phyloP scores from a whole-genome alignment of 768 basidiomycete species.

The Suillus bovinus region DNA sequence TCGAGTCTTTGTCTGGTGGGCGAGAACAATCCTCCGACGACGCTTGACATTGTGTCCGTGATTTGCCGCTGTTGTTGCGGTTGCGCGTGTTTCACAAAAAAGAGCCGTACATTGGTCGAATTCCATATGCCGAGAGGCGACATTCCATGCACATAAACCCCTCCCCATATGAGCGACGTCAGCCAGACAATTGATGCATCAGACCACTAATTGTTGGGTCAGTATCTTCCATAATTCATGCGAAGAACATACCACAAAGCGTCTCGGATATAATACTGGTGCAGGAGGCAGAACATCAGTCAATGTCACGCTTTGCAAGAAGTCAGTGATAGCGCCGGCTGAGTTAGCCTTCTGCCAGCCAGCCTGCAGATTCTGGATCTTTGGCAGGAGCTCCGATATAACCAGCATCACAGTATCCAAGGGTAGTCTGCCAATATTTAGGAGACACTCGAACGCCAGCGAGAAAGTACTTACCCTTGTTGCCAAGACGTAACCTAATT shows the following conservation, averaged over 20 bases:
- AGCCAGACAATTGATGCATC: conserved; percentile 91
- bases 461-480: conserved; percentile 65
- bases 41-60: conserved; percentile 76
- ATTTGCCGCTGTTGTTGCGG: conserved; percentile 68
- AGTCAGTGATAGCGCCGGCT: conserved; percentile 69
- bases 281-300: conserved; percentile 72
- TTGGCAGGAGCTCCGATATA: conserved; percentile 86
- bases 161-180: conserved; percentile 93
- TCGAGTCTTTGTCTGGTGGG: conserved; percentile 33
- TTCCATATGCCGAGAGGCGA: conserved; percentile 89
- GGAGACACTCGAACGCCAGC: conserved; percentile 7
- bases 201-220: conserved; percentile 67
- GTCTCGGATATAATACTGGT: conserved; percentile 64
- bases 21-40: conserved; percentile 76
- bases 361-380: conserved; percentile 78
- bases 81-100: conserved; percentile 88
- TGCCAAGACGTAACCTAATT: conserved; percentile 89
- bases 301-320: conserved; percentile 69
- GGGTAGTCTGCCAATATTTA: conserved; percentile 59
- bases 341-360: conserved; percentile 63
- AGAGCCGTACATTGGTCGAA: conserved; percentile 83
- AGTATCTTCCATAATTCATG: conserved; percentile 4
- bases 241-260: conserved; percentile 63
- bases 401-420: conserved; percentile 85
- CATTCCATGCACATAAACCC: conserved; percentile 90